Base-by-base conservation (phyloP, 768 basidiomycete genomes). In the Saitozyma podzolica region DNA sequence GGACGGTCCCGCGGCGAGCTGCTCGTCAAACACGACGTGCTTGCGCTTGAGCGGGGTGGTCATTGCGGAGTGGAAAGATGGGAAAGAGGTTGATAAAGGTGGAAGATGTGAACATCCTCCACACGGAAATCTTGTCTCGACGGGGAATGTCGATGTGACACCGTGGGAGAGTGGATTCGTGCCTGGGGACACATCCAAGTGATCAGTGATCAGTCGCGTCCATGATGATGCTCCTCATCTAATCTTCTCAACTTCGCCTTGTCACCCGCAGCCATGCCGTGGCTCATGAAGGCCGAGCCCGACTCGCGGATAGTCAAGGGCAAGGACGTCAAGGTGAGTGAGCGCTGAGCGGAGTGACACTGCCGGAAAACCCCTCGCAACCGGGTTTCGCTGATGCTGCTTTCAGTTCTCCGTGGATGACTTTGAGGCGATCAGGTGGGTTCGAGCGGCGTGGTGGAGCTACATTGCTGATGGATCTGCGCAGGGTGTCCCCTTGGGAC, bases 201-300 rank as follows among this genome's bases (percentile, higher is more conserved):
- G 29, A 29, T 29, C 29, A 29, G 29, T 29, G 29, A 29, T 29
- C 29, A 29, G 29, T 29, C 29, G 29, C 29, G 29, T 29, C 29
- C 29, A 29, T 29, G 5, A 29, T n/a, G n/a, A n/a, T n/a, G n/a
- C n/a, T n/a, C n/a, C 29, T 2, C 29, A 5, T 29, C 29, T 29
- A 2, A 29, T 29, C 29, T 29, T 29, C 29, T 29, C 29, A 29
- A 2, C 29, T 29, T 29, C 29, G 5, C 29, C 29, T 29, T 29
- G 29, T 29, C 29, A 29, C 29, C 2, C 29, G 29, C 29, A 29
- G 29, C 29, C 29, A 72, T 75, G 69, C 74, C 74, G 29, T 80
- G 77, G 77, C 62, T 79, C 16, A 77, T 80, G 76, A 80, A 80
- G 54, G 80, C 80, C 1, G 78, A 80, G 65, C 80, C 80, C 9